Base-by-base conservation (phyloP, 1,139 yeast genomes). In the Yamadazyma trypodendri region DNA sequence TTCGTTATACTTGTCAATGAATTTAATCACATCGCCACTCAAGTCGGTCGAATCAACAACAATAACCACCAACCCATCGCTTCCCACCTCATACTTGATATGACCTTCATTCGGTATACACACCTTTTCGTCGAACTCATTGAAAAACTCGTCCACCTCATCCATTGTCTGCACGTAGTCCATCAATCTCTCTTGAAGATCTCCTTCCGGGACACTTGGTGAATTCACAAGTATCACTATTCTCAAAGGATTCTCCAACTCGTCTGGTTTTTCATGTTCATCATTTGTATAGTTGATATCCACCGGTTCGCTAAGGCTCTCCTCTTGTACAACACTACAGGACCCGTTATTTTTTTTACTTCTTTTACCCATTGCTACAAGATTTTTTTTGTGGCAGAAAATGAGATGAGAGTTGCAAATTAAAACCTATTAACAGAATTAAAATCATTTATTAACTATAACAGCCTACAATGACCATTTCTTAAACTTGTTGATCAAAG, bases 401-500 rank as follows among this genome's bases (percentile, higher is more conserved):
- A 16, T 28, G 31, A 28, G 31, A 28, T 25, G 28, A 25, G 28
- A n/a, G 5, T 25, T 15, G 17, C 7, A 25, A 25, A n/a, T 13
- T 12, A 9, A 8, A n/a, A 24, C 11, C 12, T 10, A 24, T 11
- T 24, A 20, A 7, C 9, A 20, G 8, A 7, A 9, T 9, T 20
- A 20, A 20, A 20, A 6, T 6, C 22, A 20, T 7, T 9, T 20
- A 20, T 9, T 20, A 7, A 20, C 6, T n/a, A 4, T 24, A 5
- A 15, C 5, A 12, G 10, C 28, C 36, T 40, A 49, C 23, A 44
- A 43, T 58, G 86, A 74, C 97, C 97, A 90, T 57, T 76, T 63
- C 76, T 90, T 89, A 81, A 88, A 92, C 68, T 84, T 84, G 83
- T 92, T 90, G 68, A 92, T 88, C 70, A 92, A 79, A 46, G 85